Evolutionary conservation across 2,329 filamentous ascomycete species (phyloP).

Genomic region (Akanthomyces dipterigenus): DNA sequence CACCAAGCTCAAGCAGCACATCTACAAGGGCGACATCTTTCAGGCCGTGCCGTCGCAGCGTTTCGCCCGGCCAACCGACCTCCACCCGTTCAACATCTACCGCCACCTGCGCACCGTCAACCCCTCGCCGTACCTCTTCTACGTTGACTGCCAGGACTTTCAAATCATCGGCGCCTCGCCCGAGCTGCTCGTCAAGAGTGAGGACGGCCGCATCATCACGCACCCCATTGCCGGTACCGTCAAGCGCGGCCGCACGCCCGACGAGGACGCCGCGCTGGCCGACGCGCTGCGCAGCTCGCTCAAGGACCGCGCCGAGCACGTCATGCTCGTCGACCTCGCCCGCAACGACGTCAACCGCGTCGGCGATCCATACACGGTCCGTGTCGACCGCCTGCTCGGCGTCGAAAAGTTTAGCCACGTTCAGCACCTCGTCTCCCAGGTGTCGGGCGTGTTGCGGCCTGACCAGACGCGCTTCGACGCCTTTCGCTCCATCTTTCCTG

Average conservation of each 20-base stretch:
- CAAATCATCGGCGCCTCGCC: conserved; percentile 93
- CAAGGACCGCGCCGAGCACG: conserved; percentile 91
- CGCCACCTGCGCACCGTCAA: conserved; percentile 94
- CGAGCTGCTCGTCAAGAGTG: conserved; percentile 88
- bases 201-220: conserved; percentile 80
- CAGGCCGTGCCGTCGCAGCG: conserved; percentile 94
- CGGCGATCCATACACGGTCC: conserved; percentile 81
- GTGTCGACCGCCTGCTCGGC: conserved; percentile 90
- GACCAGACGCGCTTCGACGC: conserved; percentile 90
- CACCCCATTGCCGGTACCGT: conserved; percentile 97
- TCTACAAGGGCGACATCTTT: conserved; percentile 88
- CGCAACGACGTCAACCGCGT: conserved; percentile 96
- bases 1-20: conserved; percentile 79
- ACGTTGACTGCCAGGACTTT: conserved; percentile 84
- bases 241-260: conserved; percentile 70
- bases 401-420: conserved; percentile 95
- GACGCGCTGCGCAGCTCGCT: conserved; percentile 69
- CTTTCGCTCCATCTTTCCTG: conserved; percentile 93
- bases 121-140: conserved; percentile 95
- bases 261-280: conserved; percentile 76
- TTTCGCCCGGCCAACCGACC: conserved; percentile 76
- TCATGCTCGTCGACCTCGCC: conserved; percentile 95
- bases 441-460: conserved; percentile 78
- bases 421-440: conserved; percentile 93
- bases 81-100: conserved; percentile 98